Base-by-base conservation (phyloP, 2,329 filamentous ascomycete genomes). In the Diaporthe aspalathi region DNA sequence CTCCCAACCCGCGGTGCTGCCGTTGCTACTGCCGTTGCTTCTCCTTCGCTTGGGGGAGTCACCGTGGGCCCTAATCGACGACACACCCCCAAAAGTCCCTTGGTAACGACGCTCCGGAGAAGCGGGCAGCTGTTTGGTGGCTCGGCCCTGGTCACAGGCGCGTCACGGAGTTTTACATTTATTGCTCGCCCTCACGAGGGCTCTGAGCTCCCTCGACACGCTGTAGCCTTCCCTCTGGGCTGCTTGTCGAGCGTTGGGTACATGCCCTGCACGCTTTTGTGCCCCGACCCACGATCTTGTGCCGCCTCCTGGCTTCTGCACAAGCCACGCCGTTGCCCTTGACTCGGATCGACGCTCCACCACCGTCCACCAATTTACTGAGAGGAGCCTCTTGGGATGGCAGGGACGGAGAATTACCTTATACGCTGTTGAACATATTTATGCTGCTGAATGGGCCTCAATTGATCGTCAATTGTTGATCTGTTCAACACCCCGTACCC, bases 381-480 rank as follows among this genome's bases (percentile, higher is more conserved):
- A 49, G 53, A 50, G 53, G 27, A 45, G 53, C 45, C 53, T 68
- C 22, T 68, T 50, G 66, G 53, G 66, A 68, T 68, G 67, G 67
- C 67, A 27, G 56, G 45, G 29, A 68, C 53, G 24, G 53, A 60
- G 35, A 68, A 38, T 27, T 43, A 38, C 38, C 17, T 60, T 35
- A 27, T 49, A 38, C 67, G 47, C 40, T 52, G 45, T 47, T 68
- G 24, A 68, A 57, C 32, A 68, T 57, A 68, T 60, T 60, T 68
- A 60, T 68, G 54, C 67, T 60, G 29, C 27, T 68, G 67, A 38
- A 60, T 60, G 67, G 67, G 67, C 67, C 67, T 60, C 45, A 38
- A 57, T 68, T 68, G 67, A 60, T 68, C 53, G 50, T 38, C 67
- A 22, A 68, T 45, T 43, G 67, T 54, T 60, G 67, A 68, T 68